Conservation (phyloP, 768 basidiomycete species). For the Cyclocybe aegerita region DNA sequence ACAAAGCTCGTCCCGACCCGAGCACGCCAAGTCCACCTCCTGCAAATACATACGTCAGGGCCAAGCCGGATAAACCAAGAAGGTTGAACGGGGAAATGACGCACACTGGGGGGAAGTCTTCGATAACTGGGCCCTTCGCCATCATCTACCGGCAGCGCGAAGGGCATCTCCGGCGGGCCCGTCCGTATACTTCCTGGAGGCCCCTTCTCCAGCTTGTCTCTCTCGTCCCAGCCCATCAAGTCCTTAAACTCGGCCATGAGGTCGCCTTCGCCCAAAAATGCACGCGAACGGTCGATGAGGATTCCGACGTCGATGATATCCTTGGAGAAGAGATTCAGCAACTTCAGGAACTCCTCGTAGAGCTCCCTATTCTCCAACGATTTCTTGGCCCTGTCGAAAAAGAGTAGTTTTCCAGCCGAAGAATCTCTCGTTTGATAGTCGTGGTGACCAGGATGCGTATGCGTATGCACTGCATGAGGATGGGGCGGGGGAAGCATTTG, state of each 20-base stretch:
- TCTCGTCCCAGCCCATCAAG: conserved; percentile 78
- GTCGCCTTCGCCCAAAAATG: conserved; percentile 81
- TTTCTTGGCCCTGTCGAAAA: conserved; percentile 93
- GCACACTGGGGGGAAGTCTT: conserved; percentile 80
- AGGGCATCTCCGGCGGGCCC: conserved; percentile 72
- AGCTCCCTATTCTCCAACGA: conserved; percentile 70
- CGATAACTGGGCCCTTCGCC: conserved; percentile 95
- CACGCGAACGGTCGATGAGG: conserved; percentile 76
- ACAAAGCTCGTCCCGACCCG: conserved; percentile 91
- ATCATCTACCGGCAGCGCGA: conserved; percentile 78
- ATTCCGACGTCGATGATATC: conserved; percentile 88
- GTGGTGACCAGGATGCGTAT: conserved; percentile 21
- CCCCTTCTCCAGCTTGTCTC: conserved; percentile 61
- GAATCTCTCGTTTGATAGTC: conserved; percentile 30
- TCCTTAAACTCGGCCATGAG: conserved; percentile 84
- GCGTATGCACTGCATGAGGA: conserved; percentile 21
- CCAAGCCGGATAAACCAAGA: background rate
- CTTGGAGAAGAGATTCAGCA: conserved; percentile 86
- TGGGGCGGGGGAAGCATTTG: conserved; percentile 17
- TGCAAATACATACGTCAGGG: conserved; percentile 29
- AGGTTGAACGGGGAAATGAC: conserved; percentile 29
- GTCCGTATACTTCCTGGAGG: conserved; percentile 79
- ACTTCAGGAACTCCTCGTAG: conserved; percentile 93
- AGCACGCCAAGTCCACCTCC: conserved; percentile 90
- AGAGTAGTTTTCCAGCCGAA: conserved; percentile 76